phyloP scores from a whole-genome alignment of 441 rosid genomes.

The Brassica hybrid region DNA sequence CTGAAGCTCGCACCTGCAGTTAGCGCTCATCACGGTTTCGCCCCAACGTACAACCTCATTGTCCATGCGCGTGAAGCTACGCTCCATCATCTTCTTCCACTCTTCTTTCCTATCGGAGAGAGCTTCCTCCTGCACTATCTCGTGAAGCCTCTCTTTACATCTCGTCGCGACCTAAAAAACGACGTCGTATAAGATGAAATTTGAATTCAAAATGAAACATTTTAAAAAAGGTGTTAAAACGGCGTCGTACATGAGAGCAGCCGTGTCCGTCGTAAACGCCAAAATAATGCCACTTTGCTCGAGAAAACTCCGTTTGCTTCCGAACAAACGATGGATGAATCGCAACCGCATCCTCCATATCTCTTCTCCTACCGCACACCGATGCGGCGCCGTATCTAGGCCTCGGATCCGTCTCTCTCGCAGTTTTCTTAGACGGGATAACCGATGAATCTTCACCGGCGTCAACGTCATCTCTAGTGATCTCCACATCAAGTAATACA shows the following conservation, averaged over 20 bases:
- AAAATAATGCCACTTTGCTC: constrained; percentile 50
- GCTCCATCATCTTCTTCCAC: constrained; percentile 56
- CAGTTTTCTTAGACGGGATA: constrained; percentile 18
- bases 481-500: constrained; percentile 19
- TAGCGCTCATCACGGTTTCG: constrained; percentile 33
- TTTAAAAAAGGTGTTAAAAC: too few species aligned
- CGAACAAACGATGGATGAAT: constrained; percentile 50
- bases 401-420: constrained; percentile 16
- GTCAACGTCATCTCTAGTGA: too few species aligned
- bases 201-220: not conserved
- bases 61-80: constrained; percentile 69
- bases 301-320: constrained; percentile 37
- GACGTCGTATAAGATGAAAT: not conserved
- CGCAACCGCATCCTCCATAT: constrained; percentile 73
- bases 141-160: constrained; percentile 66
- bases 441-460: not conserved
- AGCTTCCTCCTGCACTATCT: constrained; percentile 60
- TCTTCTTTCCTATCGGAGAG: constrained; percentile 34
- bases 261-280: constrained; percentile 79
- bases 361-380: constrained; percentile 67
- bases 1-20: constrained; percentile 65
- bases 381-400: constrained; percentile 61
- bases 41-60: constrained; percentile 50
- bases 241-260: constrained; percentile 64
- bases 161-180: constrained; percentile 54